Percentiles rank a stretch among this genome's conserved stretches.
phyloP scores from a whole-genome alignment of 139 green algal genomes.

The Zygnema circumcarinatum region DNA sequence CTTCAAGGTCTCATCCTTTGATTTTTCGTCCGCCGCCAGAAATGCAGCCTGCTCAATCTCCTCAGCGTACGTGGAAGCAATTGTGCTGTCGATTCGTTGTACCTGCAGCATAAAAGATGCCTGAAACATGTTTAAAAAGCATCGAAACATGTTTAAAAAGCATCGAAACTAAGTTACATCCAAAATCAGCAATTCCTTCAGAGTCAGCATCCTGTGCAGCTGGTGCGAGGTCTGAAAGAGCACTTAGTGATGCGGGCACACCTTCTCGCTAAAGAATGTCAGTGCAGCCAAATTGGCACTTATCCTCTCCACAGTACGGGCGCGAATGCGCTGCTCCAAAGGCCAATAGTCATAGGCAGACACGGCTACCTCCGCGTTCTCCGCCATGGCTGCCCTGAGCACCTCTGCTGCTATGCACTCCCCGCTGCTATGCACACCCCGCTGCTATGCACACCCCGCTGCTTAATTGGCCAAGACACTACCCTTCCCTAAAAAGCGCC shows the following conservation, averaged over 20 bases:
- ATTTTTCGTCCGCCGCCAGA: neutral
- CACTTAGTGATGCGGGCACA: neutral
- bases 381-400: neutral
- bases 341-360: slow-evolving; percentile 22
- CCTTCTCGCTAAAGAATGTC: slow-evolving; percentile 48
- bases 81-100: neutral
- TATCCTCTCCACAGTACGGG: slow-evolving; percentile 24
- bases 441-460: no score
- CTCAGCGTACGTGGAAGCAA: neutral
- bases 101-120: neutral
- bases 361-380: neutral
- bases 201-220: no score
- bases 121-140: no score
- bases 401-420: neutral
- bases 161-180: no score
- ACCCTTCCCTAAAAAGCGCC: no score
- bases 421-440: no score
- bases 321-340: neutral
- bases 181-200: no score
- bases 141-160: no score
- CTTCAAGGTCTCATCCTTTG: neutral
- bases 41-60: slow-evolving; percentile 15
- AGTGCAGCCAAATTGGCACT: slow-evolving; percentile 20
- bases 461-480: no score
- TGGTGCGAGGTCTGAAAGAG: no score